phyloP scores from a whole-genome alignment of 768 basidiomycete species.

The Nidula microcarpa region DNA sequence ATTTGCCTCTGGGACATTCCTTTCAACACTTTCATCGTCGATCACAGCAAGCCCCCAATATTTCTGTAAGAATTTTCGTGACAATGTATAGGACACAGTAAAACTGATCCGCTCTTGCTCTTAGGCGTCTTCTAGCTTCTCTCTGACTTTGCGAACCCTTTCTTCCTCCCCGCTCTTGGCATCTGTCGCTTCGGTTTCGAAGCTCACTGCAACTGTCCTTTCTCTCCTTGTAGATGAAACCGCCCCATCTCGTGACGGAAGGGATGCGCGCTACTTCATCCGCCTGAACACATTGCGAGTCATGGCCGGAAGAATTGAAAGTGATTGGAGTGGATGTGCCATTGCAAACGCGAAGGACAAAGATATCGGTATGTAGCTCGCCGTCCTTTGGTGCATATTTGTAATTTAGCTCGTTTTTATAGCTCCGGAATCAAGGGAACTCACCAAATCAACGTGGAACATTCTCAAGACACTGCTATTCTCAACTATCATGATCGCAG shows the following conservation, averaged over 20 bases:
- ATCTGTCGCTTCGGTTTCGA: slow-evolving; percentile 28
- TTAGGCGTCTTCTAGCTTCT: slow-evolving; percentile 25
- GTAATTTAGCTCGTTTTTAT: not conserved
- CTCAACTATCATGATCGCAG: slow-evolving; percentile 63
- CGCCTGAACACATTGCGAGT: slow-evolving; percentile 23
- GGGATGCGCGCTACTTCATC: slow-evolving; percentile 24
- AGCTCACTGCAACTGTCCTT: slow-evolving; percentile 29
- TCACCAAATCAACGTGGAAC: slow-evolving; percentile 56
- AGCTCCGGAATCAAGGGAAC: slow-evolving; percentile 42
- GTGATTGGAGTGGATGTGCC: slow-evolving; percentile 42
- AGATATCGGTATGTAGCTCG: slow-evolving; percentile 22
- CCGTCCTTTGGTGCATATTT: slow-evolving; percentile 2
- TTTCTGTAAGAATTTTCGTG: slow-evolving; percentile 19
- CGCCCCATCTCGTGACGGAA: slow-evolving; percentile 20
- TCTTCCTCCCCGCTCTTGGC: slow-evolving; percentile 28
- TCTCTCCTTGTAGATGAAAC: slow-evolving; percentile 30
- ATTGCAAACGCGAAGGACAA: slow-evolving; percentile 29
- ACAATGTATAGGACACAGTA: not conserved
- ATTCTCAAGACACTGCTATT: slow-evolving; percentile 75
- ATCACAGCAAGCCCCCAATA: slow-evolving; percentile 18
- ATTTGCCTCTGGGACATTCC: slow-evolving; percentile 54
- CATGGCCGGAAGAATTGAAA: slow-evolving; percentile 41
- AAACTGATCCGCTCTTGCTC: not conserved
- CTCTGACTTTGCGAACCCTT: slow-evolving; percentile 30
- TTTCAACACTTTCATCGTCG: slow-evolving; percentile 35